Conservation (phyloP, 345 rosid genomes). For the Populus euphratica region DNA sequence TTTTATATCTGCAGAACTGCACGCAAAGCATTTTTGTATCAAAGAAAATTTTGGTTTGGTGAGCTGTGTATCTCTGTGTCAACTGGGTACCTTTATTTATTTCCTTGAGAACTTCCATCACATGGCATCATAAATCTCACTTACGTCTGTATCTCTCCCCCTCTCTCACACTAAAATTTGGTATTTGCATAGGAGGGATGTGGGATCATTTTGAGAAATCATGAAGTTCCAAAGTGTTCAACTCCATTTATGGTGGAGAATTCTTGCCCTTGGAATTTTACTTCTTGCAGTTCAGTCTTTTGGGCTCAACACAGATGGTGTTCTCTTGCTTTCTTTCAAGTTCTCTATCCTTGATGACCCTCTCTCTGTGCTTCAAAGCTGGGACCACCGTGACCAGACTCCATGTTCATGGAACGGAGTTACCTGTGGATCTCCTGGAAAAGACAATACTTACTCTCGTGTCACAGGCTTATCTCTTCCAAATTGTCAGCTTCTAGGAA, state of each 20-base stretch:
- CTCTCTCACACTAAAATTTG: neutral
- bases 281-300: conserved; percentile 18
- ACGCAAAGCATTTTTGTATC: conserved; percentile 27
- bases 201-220: conserved; percentile 36
- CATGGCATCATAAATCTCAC: conserved; percentile 53
- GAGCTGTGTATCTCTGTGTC: conserved; percentile 38
- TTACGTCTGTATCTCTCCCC: neutral
- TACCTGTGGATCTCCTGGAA: conserved; percentile 38
- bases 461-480: conserved; percentile 66
- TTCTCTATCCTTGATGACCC: conserved; percentile 68
- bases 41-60: conserved; percentile 32
- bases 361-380: conserved; percentile 44
- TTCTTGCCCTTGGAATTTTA: conserved; percentile 14
- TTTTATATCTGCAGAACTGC: conserved; percentile 16
- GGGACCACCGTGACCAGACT: conserved; percentile 55
- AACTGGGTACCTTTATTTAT: conserved; percentile 5
- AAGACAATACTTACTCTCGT: conserved; percentile 29
- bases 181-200: conserved; percentile 26
- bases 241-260: conserved; percentile 34
- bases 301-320: conserved; percentile 66
- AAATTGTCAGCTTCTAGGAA: conserved; percentile 59
- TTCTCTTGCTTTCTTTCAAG: conserved; percentile 75
- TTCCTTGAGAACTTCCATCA: conserved; percentile 26
- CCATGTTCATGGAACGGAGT: conserved; percentile 92
- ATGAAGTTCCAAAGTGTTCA: conserved; percentile 39